Base-by-base conservation (phyloP, 495 filamentous ascomycete species). In the Xylaria venustula region DNA sequence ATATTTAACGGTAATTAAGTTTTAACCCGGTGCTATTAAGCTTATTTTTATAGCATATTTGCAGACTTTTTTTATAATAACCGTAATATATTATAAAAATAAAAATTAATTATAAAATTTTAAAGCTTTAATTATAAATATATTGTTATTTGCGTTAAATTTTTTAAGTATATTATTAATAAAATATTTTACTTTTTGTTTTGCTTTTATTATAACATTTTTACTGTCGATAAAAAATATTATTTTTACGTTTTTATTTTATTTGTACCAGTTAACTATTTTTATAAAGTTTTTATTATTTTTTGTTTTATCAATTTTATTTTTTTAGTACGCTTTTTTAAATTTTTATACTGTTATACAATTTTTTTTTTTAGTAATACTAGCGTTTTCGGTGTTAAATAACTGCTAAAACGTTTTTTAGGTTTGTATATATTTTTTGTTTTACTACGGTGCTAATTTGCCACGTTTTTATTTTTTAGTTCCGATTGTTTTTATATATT, bases 141-240 rank as follows among this genome's bases (percentile, higher is more conserved):
- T 3, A 36, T 60, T 41, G 45, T 56, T 42, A 53, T 45, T 25
- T 44, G 14, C 5, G 25, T 58, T 42, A 46, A 42, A 60, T 60
- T 40, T 46, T 58, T 45, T 44, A 23, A 30, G 52, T 53, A 30
- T 58, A 44, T 42, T 44, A 53, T 42, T 44, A 58, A 20, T 59
- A 51, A 60, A 64, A 45, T 64, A 61, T 45, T 58, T 61, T 37
- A n/a, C n/a, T 30, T 56, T 49, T 40, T 34, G 25, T 61, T 47
- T 36, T 28, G 46, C 23, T 55, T 36, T 34, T 60, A 30, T 52
- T 42, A 58, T 34, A 40, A 22, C n/a, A n/a, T 44, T 50, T 58
- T 45, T 52, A 14, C 41, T 62, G 17, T 63, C 42, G 54, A 54
- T 47, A 53, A 37, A 50, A 56, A 64, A 32, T 45, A 50, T 15